Evolutionary conservation across 139 green algal genomes (phyloP).

Genomic region (Chlorella sp.): DNA sequence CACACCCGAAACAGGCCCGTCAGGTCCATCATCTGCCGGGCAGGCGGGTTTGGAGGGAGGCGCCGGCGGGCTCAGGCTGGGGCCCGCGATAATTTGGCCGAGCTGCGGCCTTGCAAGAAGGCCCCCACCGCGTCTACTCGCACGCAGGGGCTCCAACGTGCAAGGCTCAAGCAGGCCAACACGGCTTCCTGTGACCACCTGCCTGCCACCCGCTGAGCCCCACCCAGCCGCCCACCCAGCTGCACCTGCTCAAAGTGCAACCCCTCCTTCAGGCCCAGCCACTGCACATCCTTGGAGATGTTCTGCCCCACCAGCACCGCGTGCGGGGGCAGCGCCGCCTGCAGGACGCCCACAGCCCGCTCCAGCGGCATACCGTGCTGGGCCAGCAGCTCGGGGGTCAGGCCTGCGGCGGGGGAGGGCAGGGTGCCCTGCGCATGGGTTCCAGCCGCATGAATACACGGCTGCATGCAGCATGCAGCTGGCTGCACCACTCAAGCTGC

Average conservation of each 20-base stretch:
- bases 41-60: neutral
- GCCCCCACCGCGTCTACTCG: too few relatives aligned
- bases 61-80: neutral
- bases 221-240: neutral
- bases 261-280: slow-evolving; percentile 84
- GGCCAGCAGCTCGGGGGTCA: slow-evolving; percentile 67
- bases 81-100: too few relatives aligned
- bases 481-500: too few relatives aligned
- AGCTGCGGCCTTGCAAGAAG: too few relatives aligned
- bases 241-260: slow-evolving; percentile 66
- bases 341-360: slow-evolving; percentile 65
- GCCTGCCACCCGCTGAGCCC: neutral
- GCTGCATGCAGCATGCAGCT: too few relatives aligned
- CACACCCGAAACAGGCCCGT: slow-evolving; percentile 83
- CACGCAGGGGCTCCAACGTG: too few relatives aligned
- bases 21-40: slow-evolving; percentile 73
- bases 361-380: slow-evolving; percentile 71
- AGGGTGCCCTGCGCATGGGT: neutral
- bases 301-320: slow-evolving; percentile 88
- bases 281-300: slow-evolving; percentile 88
- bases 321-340: slow-evolving; percentile 55
- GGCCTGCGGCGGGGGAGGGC: slow-evolving; percentile 28
- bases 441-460: too few relatives aligned
- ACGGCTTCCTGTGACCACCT: too few relatives aligned
- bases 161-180: too few relatives aligned